These are phyloP conservation scores for Asterochloris sp. DNA, from an alignment of 139 green algal species.

Conservation along the genomic window DNA sequence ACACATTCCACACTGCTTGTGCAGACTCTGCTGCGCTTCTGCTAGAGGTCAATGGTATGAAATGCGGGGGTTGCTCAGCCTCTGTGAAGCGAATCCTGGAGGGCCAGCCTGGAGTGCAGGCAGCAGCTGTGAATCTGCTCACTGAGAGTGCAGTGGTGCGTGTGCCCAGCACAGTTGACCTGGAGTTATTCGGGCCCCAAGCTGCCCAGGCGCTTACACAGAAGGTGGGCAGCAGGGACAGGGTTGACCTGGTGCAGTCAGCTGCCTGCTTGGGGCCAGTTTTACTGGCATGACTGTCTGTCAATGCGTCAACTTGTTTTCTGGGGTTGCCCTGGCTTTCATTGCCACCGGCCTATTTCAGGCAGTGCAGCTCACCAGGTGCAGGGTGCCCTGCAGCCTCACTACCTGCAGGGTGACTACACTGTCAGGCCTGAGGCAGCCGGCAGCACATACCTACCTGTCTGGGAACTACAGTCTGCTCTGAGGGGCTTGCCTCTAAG, in stretches of 20 bases:
- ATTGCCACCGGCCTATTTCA: too few species aligned
- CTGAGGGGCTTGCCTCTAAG: too few species aligned
- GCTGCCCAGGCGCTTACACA: slow-evolving; percentile 46
- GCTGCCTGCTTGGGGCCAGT: neutral
- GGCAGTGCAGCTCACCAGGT: neutral
- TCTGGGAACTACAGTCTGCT: too few species aligned
- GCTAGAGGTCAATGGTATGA: slow-evolving; percentile 68
- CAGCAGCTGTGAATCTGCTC: slow-evolving; percentile 68
- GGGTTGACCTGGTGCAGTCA: neutral
- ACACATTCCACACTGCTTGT: too few species aligned
- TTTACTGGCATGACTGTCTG: too few species aligned
- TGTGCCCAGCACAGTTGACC: slow-evolving; percentile 7
- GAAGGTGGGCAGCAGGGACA: slow-evolving; percentile 27
- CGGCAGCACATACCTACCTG: too few species aligned
- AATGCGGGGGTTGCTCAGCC: slow-evolving; percentile 69
- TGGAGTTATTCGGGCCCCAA: slow-evolving; percentile 3
- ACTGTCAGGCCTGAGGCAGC: too few species aligned
- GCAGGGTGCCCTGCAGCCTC: too few species aligned
- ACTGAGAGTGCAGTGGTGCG: slow-evolving; percentile 64
- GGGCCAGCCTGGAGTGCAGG: slow-evolving; percentile 36
- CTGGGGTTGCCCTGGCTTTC: too few species aligned
- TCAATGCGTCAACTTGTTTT: too few species aligned
- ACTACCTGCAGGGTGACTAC: too few species aligned
- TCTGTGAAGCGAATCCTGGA: slow-evolving; percentile 64
- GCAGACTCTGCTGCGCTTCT: slow-evolving; percentile 28